Conservation (phyloP, 2,329 filamentous ascomycete genomes). For the Fusarium robinianum region DNA sequence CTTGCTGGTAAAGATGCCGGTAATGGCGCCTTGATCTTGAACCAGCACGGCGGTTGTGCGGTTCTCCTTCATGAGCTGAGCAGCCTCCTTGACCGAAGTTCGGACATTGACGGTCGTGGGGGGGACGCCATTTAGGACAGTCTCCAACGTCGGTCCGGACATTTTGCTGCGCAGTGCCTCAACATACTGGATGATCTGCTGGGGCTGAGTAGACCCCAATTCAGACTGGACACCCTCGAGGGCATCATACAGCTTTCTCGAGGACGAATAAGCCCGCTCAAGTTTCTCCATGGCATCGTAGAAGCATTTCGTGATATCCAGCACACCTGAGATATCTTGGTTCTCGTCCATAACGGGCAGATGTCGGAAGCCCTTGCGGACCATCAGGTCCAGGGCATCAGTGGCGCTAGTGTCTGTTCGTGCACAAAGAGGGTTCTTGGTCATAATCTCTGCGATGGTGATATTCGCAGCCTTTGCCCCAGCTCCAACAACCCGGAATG, state of each 20-base stretch:
- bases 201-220: slow-evolving; percentile 90
- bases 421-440: slow-evolving; percentile 97
- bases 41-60: slow-evolving; percentile 96
- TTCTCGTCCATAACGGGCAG: slow-evolving; percentile 99
- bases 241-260: slow-evolving; percentile 96
- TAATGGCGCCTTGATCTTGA: slow-evolving; percentile 95
- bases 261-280: slow-evolving; percentile 95
- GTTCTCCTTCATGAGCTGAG: slow-evolving; percentile 96
- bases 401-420: slow-evolving; percentile 98
- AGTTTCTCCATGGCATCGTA: slow-evolving; percentile 99
- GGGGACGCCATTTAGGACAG: slow-evolving; percentile 87
- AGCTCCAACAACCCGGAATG: slow-evolving; percentile 91
- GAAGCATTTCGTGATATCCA: slow-evolving; percentile 99
- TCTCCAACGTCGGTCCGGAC: slow-evolving; percentile 96
- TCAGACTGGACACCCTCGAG: slow-evolving; percentile 97
- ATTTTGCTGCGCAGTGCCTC: slow-evolving; percentile 94
- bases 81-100: slow-evolving; percentile 95
- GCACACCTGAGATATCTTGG: slow-evolving; percentile 95
- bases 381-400: slow-evolving; percentile 96
- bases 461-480: slow-evolving; percentile 88
- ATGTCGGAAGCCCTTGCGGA: slow-evolving; percentile 96
- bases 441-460: slow-evolving; percentile 99
- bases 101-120: slow-evolving; percentile 94
- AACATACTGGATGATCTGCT: slow-evolving; percentile 99
- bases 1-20: slow-evolving; percentile 99